Evolutionary conservation across 345 rosid genomes (phyloP).

Genomic region (Hibiscus syriacus): DNA sequence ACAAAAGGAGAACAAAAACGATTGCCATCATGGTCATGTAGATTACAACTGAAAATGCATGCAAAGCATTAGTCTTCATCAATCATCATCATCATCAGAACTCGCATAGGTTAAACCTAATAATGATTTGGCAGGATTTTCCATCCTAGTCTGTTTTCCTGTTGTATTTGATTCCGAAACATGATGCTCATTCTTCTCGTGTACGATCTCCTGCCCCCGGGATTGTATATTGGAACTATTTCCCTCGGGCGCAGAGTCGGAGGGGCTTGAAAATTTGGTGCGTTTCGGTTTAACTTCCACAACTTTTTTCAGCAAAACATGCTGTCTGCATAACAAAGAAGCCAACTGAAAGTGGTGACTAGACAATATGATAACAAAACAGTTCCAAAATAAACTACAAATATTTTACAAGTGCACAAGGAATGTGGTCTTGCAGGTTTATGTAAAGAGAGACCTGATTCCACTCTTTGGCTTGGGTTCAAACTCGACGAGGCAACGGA

Average conservation of each 20-base stretch:
- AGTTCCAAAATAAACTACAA: neutral
- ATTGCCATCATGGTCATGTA: neutral
- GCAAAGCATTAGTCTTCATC: neutral
- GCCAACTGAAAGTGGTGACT: neutral
- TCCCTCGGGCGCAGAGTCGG: slow-evolving; percentile 5
- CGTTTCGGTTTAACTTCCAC: slow-evolving; percentile 84
- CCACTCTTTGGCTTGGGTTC: slow-evolving; percentile 97
- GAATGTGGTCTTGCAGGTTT: neutral
- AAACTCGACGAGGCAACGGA: slow-evolving; percentile 81
- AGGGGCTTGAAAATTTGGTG: slow-evolving; percentile 31
- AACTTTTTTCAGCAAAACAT: slow-evolving; percentile 78
- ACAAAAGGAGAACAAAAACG: too few relatives aligned
- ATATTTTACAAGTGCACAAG: neutral
- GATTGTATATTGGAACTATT: slow-evolving; percentile 19
- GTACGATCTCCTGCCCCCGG: slow-evolving; percentile 19
- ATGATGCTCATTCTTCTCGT: slow-evolving; percentile 20
- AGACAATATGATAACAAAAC: neutral
- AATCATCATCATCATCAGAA: slow-evolving; percentile 60
- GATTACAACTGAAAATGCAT: neutral
- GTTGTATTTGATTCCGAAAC: slow-evolving; percentile 17
- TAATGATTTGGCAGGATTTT: slow-evolving; percentile 50
- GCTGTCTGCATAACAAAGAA: slow-evolving; percentile 47
- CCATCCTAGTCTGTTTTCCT: slow-evolving; percentile 21
- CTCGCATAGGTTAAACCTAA: slow-evolving; percentile 79
- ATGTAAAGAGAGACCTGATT: slow-evolving; percentile 44